phyloP scores from a whole-genome alignment of 148 eudicot genomes.

The Diospyros lotus region DNA sequence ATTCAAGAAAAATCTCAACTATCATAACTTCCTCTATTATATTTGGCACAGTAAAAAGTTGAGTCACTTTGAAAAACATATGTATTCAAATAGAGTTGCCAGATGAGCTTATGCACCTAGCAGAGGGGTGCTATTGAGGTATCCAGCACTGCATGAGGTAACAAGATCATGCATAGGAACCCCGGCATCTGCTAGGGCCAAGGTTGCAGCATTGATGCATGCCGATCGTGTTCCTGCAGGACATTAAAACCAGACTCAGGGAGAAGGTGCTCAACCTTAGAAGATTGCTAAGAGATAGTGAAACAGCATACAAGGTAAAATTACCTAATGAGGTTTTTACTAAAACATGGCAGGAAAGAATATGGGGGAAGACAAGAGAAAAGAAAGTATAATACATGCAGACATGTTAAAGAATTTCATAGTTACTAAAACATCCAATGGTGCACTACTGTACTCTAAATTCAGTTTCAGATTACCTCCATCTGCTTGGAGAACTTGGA shows the following conservation, averaged over 20 bases:
- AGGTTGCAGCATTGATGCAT: constrained; percentile 95
- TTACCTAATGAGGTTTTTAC: not conserved
- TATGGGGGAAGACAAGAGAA: not conserved
- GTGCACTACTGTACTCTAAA: not conserved
- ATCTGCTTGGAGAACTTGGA: constrained; percentile 98
- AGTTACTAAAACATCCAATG: not conserved
- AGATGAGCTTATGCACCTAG: constrained; percentile 45
- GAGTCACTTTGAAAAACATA: not conserved
- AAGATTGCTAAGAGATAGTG: not conserved
- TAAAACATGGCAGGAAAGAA: too few species aligned
- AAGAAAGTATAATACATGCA: not conserved
- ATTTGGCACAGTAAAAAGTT: not conserved
- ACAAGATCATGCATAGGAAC: constrained; percentile 96
- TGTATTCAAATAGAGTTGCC: not conserved
- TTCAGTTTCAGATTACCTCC: constrained; percentile 51
- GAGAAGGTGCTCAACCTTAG: not conserved
- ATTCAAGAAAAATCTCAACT: constrained; percentile 2
- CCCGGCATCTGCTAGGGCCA: constrained; percentile 98
- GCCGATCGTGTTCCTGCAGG: constrained; percentile 91
- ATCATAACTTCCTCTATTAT: not conserved
- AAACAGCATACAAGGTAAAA: not conserved
- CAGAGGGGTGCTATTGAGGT: constrained; percentile 76
- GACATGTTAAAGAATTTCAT: not conserved
- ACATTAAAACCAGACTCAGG: not conserved
- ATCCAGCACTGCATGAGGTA: constrained; percentile 94